Evolutionary conservation across 768 basidiomycete species (phyloP).

Genomic region (Russula ochroleuca): DNA sequence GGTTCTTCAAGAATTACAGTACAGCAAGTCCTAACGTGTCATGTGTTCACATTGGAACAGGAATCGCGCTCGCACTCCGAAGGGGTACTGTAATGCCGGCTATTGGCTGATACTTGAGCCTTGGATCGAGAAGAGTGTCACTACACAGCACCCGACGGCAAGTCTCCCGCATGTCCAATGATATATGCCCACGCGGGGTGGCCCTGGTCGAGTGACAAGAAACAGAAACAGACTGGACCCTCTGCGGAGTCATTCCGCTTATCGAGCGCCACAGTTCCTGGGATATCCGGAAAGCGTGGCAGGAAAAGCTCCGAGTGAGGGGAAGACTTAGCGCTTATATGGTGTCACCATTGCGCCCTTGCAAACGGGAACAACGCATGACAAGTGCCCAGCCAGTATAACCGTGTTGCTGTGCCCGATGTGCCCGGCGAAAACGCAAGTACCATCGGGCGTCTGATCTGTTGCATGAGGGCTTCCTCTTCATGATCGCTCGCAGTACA

Average conservation of each 20-base stretch:
- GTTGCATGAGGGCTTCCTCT: too few relatives aligned
- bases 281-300: not conserved
- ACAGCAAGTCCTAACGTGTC: not conserved
- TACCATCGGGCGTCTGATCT: too few relatives aligned
- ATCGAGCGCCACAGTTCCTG: slow-evolving; percentile 2
- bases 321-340: not conserved
- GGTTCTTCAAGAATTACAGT: not conserved
- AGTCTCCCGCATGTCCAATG: slow-evolving; percentile 6
- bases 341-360: not conserved
- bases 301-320: not conserved
- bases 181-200: not conserved
- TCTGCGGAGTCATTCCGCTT: not conserved
- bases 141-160: not conserved
- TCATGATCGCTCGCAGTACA: too few relatives aligned
- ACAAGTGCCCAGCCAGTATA: too few relatives aligned
- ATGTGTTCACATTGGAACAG: not conserved
- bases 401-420: too few relatives aligned
- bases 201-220: not conserved
- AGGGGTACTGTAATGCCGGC: not conserved
- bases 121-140: not conserved
- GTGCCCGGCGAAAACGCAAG: too few relatives aligned
- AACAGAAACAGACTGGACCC: not conserved
- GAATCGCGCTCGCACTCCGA: not conserved
- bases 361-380: not conserved
- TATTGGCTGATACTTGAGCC: not conserved